phyloP scores from a whole-genome alignment of 768 basidiomycete genomes.

The Leucocoprinus leucothites region DNA sequence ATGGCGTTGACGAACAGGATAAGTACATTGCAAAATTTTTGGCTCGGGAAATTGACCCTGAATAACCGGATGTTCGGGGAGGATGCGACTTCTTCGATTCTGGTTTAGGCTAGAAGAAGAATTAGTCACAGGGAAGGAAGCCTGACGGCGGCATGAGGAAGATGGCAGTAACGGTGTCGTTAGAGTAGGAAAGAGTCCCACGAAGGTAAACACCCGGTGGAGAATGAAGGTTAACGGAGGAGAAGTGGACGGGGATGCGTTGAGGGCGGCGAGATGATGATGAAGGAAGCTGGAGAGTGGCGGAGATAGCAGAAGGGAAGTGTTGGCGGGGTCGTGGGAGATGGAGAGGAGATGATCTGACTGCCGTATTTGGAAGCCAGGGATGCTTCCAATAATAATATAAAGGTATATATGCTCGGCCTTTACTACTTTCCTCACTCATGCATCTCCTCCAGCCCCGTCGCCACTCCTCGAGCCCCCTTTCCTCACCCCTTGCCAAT shows the following conservation, averaged over 20 bases:
- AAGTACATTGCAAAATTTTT: not conserved
- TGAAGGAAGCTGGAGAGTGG: too few species aligned
- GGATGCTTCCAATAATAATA: too few species aligned
- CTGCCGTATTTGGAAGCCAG: too few species aligned
- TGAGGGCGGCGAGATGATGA: too few species aligned
- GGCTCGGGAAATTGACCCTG: not conserved
- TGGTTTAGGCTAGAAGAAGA: constrained; percentile 1
- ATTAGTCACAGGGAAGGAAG: too few species aligned
- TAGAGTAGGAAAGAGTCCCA: too few species aligned
- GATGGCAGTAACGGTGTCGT: not conserved
- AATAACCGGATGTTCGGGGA: not conserved
- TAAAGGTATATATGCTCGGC: not conserved
- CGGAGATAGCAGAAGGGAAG: too few species aligned
- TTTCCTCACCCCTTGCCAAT: constrained; percentile 14
- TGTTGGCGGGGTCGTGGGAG: too few species aligned
- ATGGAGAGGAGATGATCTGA: too few species aligned
- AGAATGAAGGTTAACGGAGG: not conserved
- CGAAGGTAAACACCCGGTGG: not conserved
- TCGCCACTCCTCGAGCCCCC: not conserved
- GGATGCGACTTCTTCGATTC: not conserved
- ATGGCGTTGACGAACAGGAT: too few species aligned
- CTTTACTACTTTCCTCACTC: not conserved
- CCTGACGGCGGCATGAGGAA: not conserved
- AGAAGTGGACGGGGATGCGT: not conserved
- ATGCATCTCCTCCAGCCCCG: constrained; percentile 10